These are phyloP conservation scores for Coemansia furcata DNA, from an alignment of 192 early-diverging fungal genomes.

Conservation along the genomic window DNA sequence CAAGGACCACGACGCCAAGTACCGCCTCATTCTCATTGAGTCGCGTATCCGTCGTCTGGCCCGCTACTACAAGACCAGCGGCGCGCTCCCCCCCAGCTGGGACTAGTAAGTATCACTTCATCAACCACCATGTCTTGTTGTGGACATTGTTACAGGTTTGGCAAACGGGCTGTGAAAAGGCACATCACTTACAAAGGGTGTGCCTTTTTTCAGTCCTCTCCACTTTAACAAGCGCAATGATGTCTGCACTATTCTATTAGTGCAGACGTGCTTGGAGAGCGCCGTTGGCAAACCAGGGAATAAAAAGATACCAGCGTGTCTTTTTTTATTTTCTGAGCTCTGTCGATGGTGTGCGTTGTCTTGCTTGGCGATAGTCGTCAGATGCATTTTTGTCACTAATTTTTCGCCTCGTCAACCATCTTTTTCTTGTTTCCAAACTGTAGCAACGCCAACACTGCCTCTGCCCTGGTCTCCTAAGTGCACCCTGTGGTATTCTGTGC, in stretches of 20 bases:
- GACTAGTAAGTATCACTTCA: slow-evolving; percentile 84
- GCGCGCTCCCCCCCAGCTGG: slow-evolving; percentile 96
- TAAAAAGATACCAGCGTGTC: background rate
- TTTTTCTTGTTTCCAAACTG: slow-evolving; percentile 8
- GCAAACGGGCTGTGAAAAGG: slow-evolving; percentile 14
- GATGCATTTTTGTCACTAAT: slow-evolving; percentile 13
- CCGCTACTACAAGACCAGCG: slow-evolving; percentile 98
- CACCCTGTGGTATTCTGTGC: background rate
- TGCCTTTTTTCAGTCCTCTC: slow-evolving; percentile 3
- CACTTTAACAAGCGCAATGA: background rate
- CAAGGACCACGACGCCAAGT: slow-evolving; percentile 99
- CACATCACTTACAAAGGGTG: slow-evolving; percentile 9
- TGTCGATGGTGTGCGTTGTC: slow-evolving; percentile 20
- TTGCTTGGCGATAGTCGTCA: slow-evolving; percentile 53
- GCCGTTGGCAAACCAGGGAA: background rate
- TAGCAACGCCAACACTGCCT: slow-evolving; percentile 79
- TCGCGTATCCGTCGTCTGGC: slow-evolving; percentile 97
- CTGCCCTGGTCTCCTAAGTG: slow-evolving; percentile 77
- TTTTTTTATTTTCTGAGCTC: background rate
- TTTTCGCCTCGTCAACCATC: slow-evolving; percentile 4
- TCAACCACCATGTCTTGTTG: background rate
- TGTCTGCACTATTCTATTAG: background rate
- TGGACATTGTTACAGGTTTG: slow-evolving; percentile 38
- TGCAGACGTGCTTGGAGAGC: slow-evolving; percentile 20
- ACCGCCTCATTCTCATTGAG: slow-evolving; percentile 97